These are phyloP conservation scores for Dioszegia crocea DNA, from an alignment of 768 basidiomycete genomes.

Conservation along the genomic window DNA sequence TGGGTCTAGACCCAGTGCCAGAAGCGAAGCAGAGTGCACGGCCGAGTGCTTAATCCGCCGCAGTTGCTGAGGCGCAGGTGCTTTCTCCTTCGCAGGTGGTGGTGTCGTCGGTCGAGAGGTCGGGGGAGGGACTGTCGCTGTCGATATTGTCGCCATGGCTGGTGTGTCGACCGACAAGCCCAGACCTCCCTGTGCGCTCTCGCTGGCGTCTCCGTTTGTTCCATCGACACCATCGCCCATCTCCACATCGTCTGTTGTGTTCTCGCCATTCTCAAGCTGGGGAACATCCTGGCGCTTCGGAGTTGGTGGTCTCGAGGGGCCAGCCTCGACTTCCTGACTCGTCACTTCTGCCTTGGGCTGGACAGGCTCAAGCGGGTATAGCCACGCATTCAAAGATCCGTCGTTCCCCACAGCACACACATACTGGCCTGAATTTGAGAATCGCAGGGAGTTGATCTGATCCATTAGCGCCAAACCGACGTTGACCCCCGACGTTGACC, in stretches of 20 bases:
- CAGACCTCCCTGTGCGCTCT: neutral
- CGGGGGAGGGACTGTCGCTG: conserved; percentile 5
- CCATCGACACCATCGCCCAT: neutral
- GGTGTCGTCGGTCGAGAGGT: conserved; percentile 13
- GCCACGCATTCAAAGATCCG: conserved; percentile 36
- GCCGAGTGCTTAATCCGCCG: conserved; percentile 29
- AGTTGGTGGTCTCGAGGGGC: conserved; percentile 1
- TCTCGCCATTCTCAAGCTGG: neutral
- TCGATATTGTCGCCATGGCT: neutral
- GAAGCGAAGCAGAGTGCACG: conserved; percentile 27
- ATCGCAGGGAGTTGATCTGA: conserved; percentile 40
- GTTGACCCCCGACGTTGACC: too few species aligned
- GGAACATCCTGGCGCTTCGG: neutral
- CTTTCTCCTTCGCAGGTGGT: conserved; percentile 1
- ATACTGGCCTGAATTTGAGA: conserved; percentile 31
- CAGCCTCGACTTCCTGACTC: conserved; percentile 1
- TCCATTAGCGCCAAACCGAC: neutral
- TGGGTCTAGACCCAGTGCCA: conserved; percentile 32
- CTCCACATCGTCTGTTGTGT: conserved; percentile 6
- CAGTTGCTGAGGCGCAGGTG: conserved; percentile 21
- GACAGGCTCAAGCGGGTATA: conserved; percentile 20
- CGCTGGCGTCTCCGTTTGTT: neutral
- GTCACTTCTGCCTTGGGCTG: neutral
- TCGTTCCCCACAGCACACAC: conserved; percentile 43
- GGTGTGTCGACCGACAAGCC: neutral